These are phyloP conservation scores for Penicillium cosmopolitanum DNA, from an alignment of 495 filamentous ascomycete species.

Conservation along the genomic window DNA sequence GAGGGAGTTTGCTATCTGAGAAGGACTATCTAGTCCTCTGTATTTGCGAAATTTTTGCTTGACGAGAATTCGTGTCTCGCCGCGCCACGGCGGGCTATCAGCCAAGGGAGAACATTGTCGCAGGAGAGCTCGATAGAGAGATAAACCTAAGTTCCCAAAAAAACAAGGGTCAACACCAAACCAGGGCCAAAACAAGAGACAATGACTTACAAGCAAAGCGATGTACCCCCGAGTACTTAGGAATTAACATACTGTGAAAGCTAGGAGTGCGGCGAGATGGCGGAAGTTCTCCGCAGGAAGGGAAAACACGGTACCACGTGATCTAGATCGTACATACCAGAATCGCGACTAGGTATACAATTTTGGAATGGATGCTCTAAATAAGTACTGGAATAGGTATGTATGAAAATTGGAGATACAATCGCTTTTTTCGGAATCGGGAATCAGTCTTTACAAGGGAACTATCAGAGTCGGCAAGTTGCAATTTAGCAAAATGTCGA, in stretches of 20 bases:
- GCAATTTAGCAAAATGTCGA: neutral
- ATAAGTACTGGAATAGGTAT: too few relatives aligned
- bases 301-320: neutral
- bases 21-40: conserved; percentile 53
- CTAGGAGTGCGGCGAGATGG: conserved; percentile 29
- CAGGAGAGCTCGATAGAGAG: conserved; percentile 74
- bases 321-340: neutral
- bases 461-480: neutral
- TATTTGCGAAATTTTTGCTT: conserved; percentile 63
- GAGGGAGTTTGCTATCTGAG: conserved; percentile 56
- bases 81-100: conserved; percentile 42
- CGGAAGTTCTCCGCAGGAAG: conserved; percentile 6
- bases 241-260: conserved; percentile 45
- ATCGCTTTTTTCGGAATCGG: neutral
- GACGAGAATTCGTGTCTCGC: conserved; percentile 47
- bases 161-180: neutral
- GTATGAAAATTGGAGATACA: too few relatives aligned
- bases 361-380: too few relatives aligned
- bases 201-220: conserved; percentile 63
- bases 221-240: conserved; percentile 55
- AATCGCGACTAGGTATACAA: too few relatives aligned
- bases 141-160: conserved; percentile 55
- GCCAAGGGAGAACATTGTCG: conserved; percentile 58
- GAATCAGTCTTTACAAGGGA: neutral
- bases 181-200: neutral